Evolutionary conservation across 1,139 yeast genomes (phyloP).

Genomic region (Pichia sp.): DNA sequence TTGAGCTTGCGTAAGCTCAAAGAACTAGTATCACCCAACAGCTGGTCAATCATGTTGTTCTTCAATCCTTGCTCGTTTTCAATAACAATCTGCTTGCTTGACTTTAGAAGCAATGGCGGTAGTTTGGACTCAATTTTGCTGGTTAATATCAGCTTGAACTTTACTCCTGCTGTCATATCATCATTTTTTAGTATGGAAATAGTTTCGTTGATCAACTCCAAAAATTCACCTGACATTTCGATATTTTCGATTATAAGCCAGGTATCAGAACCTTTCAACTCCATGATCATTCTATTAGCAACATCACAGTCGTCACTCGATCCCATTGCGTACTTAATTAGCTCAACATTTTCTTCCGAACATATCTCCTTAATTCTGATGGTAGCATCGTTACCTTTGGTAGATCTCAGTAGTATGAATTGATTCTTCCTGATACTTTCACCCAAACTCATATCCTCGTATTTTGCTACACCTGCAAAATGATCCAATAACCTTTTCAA

Average conservation of each 20-base stretch:
- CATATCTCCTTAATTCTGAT: constrained; percentile 49
- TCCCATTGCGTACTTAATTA: constrained; percentile 65
- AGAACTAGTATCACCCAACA: constrained; percentile 39
- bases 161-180: constrained; percentile 8
- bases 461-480: not conserved
- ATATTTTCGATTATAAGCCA: constrained; percentile 80
- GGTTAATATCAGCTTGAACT: constrained; percentile 57
- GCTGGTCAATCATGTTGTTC: constrained; percentile 25
- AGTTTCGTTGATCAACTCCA: constrained; percentile 49
- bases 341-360: constrained; percentile 23
- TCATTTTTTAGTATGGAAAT: constrained; percentile 32
- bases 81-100: constrained; percentile 49
- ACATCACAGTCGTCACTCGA: constrained; percentile 58
- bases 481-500: constrained; percentile 34
- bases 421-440: constrained; percentile 9
- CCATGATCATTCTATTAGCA: constrained; percentile 53
- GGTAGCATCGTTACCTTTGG: constrained; percentile 66
- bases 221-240: constrained; percentile 67
- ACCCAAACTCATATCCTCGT: constrained; percentile 3
- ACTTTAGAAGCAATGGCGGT: constrained; percentile 54
- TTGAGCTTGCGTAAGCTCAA: constrained; percentile 31
- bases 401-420: constrained; percentile 49
- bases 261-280: constrained; percentile 42
- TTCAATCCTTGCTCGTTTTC: constrained; percentile 64
- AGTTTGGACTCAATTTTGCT: constrained; percentile 47